Evolutionary conservation across 2,329 filamentous ascomycete species (phyloP).

Genomic region (Alternaria arborescens): DNA sequence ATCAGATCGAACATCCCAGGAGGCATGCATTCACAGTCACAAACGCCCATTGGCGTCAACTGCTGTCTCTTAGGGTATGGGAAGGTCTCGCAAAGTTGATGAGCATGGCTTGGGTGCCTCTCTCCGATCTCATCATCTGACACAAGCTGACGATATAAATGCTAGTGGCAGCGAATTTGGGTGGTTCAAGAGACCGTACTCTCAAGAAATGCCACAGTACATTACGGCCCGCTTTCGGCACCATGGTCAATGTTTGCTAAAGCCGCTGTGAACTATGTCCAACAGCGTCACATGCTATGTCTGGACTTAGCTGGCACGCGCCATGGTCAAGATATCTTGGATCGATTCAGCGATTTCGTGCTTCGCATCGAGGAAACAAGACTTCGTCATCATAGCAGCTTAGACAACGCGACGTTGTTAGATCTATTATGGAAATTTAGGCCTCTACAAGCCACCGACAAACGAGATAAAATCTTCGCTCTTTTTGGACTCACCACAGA

Average conservation of each 20-base stretch:
- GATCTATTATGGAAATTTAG: slow-evolving; percentile 31
- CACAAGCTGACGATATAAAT: slow-evolving; percentile 8
- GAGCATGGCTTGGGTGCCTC: slow-evolving; percentile 18
- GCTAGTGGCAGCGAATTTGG: slow-evolving; percentile 35
- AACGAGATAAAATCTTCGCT: slow-evolving; percentile 31
- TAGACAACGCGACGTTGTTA: slow-evolving; percentile 14
- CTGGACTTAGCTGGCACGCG: slow-evolving; percentile 12
- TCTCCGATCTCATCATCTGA: neutral
- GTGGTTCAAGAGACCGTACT: slow-evolving; percentile 36
- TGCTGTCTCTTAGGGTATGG: slow-evolving; percentile 22
- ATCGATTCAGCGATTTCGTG: slow-evolving; percentile 24
- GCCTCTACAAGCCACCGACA: slow-evolving; percentile 28
- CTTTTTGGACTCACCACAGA: slow-evolving; percentile 27
- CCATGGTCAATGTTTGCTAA: slow-evolving; percentile 33
- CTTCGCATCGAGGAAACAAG: slow-evolving; percentile 26
- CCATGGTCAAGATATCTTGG: slow-evolving; percentile 19
- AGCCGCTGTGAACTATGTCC: slow-evolving; percentile 22
- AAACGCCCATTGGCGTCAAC: slow-evolving; percentile 10
- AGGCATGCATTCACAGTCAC: slow-evolving; percentile 11
- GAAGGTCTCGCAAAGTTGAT: slow-evolving; percentile 25
- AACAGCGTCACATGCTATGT: slow-evolving; percentile 22
- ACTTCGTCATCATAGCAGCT: slow-evolving; percentile 4
- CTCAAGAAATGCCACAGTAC: slow-evolving; percentile 25
- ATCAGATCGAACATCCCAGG: slow-evolving; percentile 1
- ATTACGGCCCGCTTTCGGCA: slow-evolving; percentile 28